Evolutionary conservation across 768 basidiomycete species (phyloP).

Genomic region (Phylloporus sp.): DNA sequence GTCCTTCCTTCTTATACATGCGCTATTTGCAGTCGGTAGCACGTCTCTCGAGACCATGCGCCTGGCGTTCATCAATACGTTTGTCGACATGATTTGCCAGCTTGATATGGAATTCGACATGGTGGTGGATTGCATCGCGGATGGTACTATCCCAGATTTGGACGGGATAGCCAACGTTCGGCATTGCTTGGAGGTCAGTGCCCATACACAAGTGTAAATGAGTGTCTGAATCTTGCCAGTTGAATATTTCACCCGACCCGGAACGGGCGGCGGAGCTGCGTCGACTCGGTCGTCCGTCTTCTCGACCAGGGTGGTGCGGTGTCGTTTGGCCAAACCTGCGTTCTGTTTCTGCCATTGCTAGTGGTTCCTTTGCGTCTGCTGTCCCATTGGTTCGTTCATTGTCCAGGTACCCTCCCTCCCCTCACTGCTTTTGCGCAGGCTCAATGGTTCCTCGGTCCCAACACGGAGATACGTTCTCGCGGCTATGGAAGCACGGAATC

Average conservation of each 20-base stretch:
- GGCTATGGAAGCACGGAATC: conserved; percentile 7
- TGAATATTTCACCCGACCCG: conserved; percentile 4
- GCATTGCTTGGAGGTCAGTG: conserved; percentile 1
- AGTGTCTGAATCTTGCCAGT: not conserved
- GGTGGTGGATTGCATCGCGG: conserved; percentile 11
- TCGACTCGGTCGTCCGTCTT: conserved; percentile 11
- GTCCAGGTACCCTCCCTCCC: too few species aligned
- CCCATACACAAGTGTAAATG: not conserved
- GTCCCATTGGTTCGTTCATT: conserved; percentile 7
- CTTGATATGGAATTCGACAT: conserved; percentile 7
- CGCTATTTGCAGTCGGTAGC: conserved; percentile 3
- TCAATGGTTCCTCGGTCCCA: conserved; percentile 11
- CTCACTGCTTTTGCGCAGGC: conserved; percentile 3
- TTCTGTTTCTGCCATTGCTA: conserved; percentile 4
- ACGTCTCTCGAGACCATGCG: conserved; percentile 2
- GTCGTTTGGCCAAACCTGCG: conserved; percentile 9
- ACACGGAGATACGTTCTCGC: not conserved
- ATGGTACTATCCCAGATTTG: conserved; percentile 6
- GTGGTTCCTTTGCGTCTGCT: conserved; percentile 12
- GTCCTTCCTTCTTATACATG: conserved; percentile 14
- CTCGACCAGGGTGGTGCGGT: conserved; percentile 12
- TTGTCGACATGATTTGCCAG: conserved; percentile 7
- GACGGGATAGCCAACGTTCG: conserved; percentile 2
- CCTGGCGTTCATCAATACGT: conserved; percentile 5
- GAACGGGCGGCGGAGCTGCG: conserved; percentile 9